These are phyloP conservation scores for Blastobotrys niveus DNA, from an alignment of 1,139 yeast genomes.

Conservation along the genomic window DNA sequence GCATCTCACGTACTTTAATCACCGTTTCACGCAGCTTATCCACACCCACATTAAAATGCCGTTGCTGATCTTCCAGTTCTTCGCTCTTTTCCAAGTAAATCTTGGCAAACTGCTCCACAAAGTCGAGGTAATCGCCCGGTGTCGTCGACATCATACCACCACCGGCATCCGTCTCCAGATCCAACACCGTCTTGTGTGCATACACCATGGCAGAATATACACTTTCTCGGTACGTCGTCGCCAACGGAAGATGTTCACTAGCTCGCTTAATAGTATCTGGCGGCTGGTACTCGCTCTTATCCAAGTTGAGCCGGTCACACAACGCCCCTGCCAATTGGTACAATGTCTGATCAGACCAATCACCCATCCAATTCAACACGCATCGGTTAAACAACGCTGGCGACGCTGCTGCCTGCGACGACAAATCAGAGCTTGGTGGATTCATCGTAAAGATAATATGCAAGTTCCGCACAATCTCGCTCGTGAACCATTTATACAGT, in stretches of 20 bases:
- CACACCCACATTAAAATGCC: slow-evolving; percentile 68
- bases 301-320: slow-evolving; percentile 48
- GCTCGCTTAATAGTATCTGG: slow-evolving; percentile 21
- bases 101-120: slow-evolving; percentile 45
- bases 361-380: slow-evolving; percentile 85
- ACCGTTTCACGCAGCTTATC: slow-evolving; percentile 76
- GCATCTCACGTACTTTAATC: slow-evolving; percentile 59
- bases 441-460: slow-evolving; percentile 80
- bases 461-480: slow-evolving; percentile 60
- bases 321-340: slow-evolving; percentile 45
- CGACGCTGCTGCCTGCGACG: slow-evolving; percentile 55
- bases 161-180: neutral
- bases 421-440: slow-evolving; percentile 43
- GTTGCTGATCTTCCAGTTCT: slow-evolving; percentile 59
- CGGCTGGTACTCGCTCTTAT: slow-evolving; percentile 39
- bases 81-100: slow-evolving; percentile 43
- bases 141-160: slow-evolving; percentile 28
- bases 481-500: slow-evolving; percentile 66
- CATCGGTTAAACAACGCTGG: slow-evolving; percentile 92
- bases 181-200: slow-evolving; percentile 39
- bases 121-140: slow-evolving; percentile 54
- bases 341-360: slow-evolving; percentile 58
- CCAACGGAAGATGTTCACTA: slow-evolving; percentile 18
- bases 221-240: slow-evolving; percentile 41
- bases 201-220: slow-evolving; percentile 45